These are phyloP conservation scores for Pneumocystis sp. DNA, from an alignment of 1,139 yeast genomes.

Conservation along the genomic window DNA sequence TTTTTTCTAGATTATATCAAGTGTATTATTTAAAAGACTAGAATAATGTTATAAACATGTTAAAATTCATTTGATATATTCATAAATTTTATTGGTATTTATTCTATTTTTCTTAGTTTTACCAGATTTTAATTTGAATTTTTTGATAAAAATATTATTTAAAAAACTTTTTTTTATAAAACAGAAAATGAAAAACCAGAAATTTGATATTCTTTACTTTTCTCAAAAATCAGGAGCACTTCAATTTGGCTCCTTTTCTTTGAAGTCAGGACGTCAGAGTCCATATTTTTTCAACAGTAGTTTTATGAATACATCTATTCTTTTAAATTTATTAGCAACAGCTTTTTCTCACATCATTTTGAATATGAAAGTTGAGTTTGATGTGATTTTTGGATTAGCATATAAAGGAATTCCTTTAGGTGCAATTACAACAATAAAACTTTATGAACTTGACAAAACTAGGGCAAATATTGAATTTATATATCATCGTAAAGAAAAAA, in stretches of 20 bases:
- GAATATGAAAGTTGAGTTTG: conserved; percentile 60
- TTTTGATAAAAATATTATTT: neutral
- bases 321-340: conserved; percentile 62
- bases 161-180: neutral
- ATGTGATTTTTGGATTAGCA: conserved; percentile 91
- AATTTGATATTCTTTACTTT: conserved; percentile 49
- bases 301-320: conserved; percentile 63
- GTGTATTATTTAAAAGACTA: neutral
- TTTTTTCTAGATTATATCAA: neutral
- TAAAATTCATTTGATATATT: no score
- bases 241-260: conserved; percentile 28
- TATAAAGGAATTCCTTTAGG: conserved; percentile 95
- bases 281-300: conserved; percentile 96
- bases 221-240: conserved; percentile 49
- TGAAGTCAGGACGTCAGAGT: conserved; percentile 85
- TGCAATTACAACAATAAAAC: conserved; percentile 79
- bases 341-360: conserved; percentile 84
- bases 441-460: conserved; percentile 60
- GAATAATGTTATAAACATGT: neutral
- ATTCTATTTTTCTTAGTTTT: no score
- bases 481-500: conserved; percentile 52
- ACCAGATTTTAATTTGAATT: neutral
- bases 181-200: neutral
- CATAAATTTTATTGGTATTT: no score
- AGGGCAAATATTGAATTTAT: conserved; percentile 26